Base-by-base conservation (phyloP, 768 basidiomycete genomes). In the Mycena vitilis region DNA sequence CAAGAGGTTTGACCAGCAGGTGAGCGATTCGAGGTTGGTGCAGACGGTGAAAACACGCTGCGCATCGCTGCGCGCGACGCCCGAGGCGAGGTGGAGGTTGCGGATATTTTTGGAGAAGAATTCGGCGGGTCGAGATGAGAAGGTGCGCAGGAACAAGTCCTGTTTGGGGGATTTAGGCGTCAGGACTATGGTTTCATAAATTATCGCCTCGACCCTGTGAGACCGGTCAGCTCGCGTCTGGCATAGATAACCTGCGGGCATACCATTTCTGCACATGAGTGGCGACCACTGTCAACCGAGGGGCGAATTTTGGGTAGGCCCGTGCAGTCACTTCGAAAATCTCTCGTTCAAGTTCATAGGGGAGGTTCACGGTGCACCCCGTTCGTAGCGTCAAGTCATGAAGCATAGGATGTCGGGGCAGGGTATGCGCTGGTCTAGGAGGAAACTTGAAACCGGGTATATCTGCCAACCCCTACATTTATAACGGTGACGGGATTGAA, bases 321-420 rank as follows among this genome's bases (percentile, higher is more conserved):
- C 70, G 54, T 4, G 78, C 78, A 0, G 78, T 65, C 13, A 79
- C 65, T 65, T 80, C 78, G n/a, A 81, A 76, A 37, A 82, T 80
- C 6, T 78, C 74, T 37, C 75, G 73, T 68, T 79, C 76, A 38
- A 82, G 66, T 23, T 82, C 81, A 48, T 75, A 75, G 0, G 81
- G 81, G 10, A 82, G 76, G 42, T 60, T 63, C 5, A 25, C 23
- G 52, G 36, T 37, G 37, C 15, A n/a, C 36, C 44, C 47, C 15
- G 45, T 61, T 12, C 20, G 53, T 23, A 36, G 9, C 22, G 48
- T 37, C 40, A 30, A 53, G 51, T 37, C 48, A n/a, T 52, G 25
- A 34, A 49, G 42, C 54, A 66, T 52, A 22, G 65, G 49, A 20
- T 20, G 58, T 53, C 7, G 30, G 37, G 42, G 30, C 30, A 30